These are phyloP conservation scores for Cystobasidiaceae sp. DNA, from an alignment of 1,284 basidiomycete species.

Conservation along the genomic window DNA sequence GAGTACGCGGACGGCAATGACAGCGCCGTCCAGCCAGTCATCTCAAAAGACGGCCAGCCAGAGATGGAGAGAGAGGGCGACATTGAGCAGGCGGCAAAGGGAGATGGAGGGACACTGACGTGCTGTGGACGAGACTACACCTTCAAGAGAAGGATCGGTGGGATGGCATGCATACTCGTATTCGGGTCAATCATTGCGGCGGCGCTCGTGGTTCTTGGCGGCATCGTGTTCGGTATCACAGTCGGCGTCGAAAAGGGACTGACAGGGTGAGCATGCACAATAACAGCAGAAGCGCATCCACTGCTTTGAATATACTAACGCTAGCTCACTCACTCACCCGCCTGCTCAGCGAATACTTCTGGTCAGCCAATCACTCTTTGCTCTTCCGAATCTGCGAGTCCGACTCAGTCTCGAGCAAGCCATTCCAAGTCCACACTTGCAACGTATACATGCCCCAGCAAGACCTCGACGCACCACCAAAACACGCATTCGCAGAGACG, in stretches of 20 bases:
- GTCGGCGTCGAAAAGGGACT: conserved; percentile 10
- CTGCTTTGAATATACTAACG: not conserved
- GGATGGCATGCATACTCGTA: not conserved
- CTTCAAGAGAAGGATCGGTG: not conserved
- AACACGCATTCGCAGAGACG: conserved; percentile 13
- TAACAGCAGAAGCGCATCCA: no score
- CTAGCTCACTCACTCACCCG: not conserved
- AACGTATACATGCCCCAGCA: conserved; percentile 20
- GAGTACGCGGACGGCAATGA: no score
- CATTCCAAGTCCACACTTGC: conserved; percentile 22
- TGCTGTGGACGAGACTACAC: no score
- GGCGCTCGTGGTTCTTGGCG: not conserved
- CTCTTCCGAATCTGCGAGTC: conserved; percentile 30
- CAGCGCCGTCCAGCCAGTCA: no score
- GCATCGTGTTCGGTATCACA: conserved; percentile 4
- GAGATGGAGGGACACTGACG: no score
- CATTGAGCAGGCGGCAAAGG: no score
- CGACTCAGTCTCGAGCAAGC: not conserved
- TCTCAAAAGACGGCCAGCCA: no score
- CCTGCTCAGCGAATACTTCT: not conserved
- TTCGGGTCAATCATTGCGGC: not conserved
- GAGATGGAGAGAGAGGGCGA: no score
- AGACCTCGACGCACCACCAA: conserved; percentile 12
- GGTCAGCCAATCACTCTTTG: conserved; percentile 3
- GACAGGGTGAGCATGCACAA: conserved; percentile 3